Evolutionary conservation across 2,329 filamentous ascomycete genomes (phyloP), one percentile per base, ranked within the genome.

Genomic region (Hypoxylon sp.): DNA sequence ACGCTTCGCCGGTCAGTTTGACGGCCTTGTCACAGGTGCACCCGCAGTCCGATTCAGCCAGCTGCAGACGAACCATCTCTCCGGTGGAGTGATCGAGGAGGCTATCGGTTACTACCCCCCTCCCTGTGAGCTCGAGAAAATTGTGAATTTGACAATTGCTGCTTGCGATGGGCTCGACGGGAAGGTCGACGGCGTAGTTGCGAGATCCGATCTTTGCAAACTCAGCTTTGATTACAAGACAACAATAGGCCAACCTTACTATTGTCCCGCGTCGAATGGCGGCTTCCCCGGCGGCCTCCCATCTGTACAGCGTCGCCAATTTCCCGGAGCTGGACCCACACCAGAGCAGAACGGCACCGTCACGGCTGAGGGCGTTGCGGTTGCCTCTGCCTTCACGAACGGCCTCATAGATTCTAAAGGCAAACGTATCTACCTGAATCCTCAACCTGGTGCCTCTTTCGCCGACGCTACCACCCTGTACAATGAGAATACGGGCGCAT

Each of bases 81-180:
- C 74, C 7, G 72, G 77, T 12, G 75, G 78, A 28, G 74, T 80
- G 6, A 74, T 82, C 44, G 79, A 83, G 70, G 65, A 77, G 53
- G 77, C 74, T 0, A 63, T 77, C 12, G 75, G 73, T 52, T 83
- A 83, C 70, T 80, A 75, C 58, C 82, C 78, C 11, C 77, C 75
- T 16, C 77, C 78, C 11, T 83, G 81, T 68, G 81, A 81, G 58
- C 73, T 84, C 7, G 73, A 80, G 33, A 80, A 80, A 64, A 79
- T 87, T 46, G 79, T 84, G 18, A 87, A 86, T 70, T 77, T 79
- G 38, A 87, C 85, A 4, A 86, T 88, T 48, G 76, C 77, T 1
- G 81, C 81, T 33, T 89, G 86, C 52, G 85, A 88, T 65, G 76
- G 80, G 6, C 77, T 88, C 4, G 86, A 88, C 58, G 85, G 86